Base-by-base conservation (phyloP, 305 asterid species). In the Caryopteris hybrid region DNA sequence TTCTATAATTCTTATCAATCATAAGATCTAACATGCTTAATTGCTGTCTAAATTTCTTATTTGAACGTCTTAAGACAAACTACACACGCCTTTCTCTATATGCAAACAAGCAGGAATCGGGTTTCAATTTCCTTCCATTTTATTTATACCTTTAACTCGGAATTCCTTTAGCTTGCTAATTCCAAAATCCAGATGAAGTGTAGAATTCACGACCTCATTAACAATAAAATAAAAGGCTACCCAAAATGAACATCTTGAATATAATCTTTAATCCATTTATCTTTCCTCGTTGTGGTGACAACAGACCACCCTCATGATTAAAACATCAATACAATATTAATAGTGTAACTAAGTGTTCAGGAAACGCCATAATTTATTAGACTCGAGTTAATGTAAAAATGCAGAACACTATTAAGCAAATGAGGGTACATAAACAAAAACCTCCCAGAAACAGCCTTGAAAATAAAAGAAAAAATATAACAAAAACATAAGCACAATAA, bases 391-490 rank as follows among this genome's bases (percentile, higher is more conserved):
- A 56, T 55, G 45, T 36, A 34, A 53, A 31, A 52, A 2, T 43
- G 18, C 34, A 64, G 56, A 51, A n/a, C 53, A 14, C 36, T 11
- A 10, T 0, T 14, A 20, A 70, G 20, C 13, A 52, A 57, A 72
- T 53, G 42, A n/a, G 53, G 39, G 21, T 20, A 47, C 74, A 67
- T 8, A 57, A 21, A 56, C n/a, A n/a, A 53, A 53, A 64, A 21
- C 56, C 48, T 48, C 42, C 69, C 65, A 47, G 23, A 64, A 46
- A 51, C 41, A 12, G 20, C 29, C 25, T 8, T n/a, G 11, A 38
- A 38, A 3, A 39, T 3, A 17, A 16, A 45, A 34, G 14, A 53
- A 50, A 48, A 25, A 33, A 27, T 18, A 27, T 18, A 21, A 52
- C 12, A 17, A 65, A 59, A 16, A 34, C 17, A 11, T 2, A 25